Base-by-base conservation (phyloP, 2,329 filamentous ascomycete genomes). In the Annulohypoxylon truncatum region DNA sequence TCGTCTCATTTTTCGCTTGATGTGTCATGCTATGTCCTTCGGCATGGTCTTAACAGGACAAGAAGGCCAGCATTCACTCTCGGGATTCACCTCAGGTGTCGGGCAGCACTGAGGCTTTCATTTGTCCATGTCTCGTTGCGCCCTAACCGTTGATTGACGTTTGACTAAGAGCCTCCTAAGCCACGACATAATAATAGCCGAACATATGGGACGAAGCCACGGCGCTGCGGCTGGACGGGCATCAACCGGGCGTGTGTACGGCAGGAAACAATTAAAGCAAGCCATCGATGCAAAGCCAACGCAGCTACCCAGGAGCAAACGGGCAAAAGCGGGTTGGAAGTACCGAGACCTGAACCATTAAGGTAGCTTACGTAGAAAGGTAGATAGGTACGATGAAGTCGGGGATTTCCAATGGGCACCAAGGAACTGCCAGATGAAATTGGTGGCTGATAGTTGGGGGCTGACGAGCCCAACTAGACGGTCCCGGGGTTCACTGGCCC, bases 271-370 rank as follows among this genome's bases (percentile, higher is more conserved):
- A 71, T 71, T 62, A 76, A 72, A 71, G 70, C 72, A 71, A 75
- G 74, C 72, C 66, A 69, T 71, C 61, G 70, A 76, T 74, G 75
- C 75, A 76, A 69, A 71, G 75, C 76, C 75, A 77, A 69, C 75
- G 67, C 73, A 76, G 64, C 74, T 68, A 61, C 66, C 68, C 50
- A 67, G 66, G 68, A 29, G 44, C 40, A 63, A 48, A 33, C 38
- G 64, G 63, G 66, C 60, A 48, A 54, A 61, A 59, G 61, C 52
- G 56, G 60, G 56, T 42, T 54, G 26, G 38, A 53, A 52, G 63
- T 61, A 61, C 42, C 35, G 44, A 56, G 31, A 50, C 55, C 22
- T 24, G 35, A 46, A 51, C 53, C 48, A 54, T 53, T 20, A 35
- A 60, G 35, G 62, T 42, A 62, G 44, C 55, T 64, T 52, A 57